These are phyloP conservation scores for Simmondsia chinensis DNA, from an alignment of 148 eudicot genomes.

Conservation along the genomic window DNA sequence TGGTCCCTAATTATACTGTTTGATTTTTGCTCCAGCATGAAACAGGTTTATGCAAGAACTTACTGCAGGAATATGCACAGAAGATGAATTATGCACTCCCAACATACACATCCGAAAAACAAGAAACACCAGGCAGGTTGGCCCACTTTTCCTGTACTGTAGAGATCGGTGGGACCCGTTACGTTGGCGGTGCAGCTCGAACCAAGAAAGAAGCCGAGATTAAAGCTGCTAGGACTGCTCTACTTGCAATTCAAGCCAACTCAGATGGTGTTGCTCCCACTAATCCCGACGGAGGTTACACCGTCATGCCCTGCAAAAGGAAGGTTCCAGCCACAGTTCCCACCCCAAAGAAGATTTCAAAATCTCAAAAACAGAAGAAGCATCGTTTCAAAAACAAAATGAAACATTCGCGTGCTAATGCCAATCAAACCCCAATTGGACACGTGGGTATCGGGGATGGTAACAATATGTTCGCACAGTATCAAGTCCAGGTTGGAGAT, in stretches of 20 bases:
- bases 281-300: conserved; percentile 18
- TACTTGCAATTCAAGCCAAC: conserved; percentile 60
- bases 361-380: conserved; percentile 47
- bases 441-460: no score
- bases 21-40: conserved; percentile 50
- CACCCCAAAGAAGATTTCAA: conserved; percentile 16
- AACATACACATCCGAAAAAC: conserved; percentile 37
- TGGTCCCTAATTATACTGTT: background rate
- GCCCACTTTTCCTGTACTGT: conserved; percentile 46
- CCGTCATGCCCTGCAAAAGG: conserved; percentile 66
- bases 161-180: conserved; percentile 71
- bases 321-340: conserved; percentile 24
- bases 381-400: conserved; percentile 30
- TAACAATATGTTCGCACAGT: no score
- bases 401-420: no score
- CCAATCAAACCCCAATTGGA: no score
- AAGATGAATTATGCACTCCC: conserved; percentile 95
- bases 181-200: conserved; percentile 67
- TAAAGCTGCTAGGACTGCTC: conserved; percentile 92
- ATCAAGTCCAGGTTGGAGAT: no score
- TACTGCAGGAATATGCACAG: conserved; percentile 92
- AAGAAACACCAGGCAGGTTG: conserved; percentile 18
- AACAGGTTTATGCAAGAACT: conserved; percentile 90
- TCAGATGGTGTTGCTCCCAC: conserved; percentile 8
- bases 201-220: conserved; percentile 93